These are phyloP conservation scores for Brassica cretica DNA, from an alignment of 345 rosid species.

Conservation along the genomic window DNA sequence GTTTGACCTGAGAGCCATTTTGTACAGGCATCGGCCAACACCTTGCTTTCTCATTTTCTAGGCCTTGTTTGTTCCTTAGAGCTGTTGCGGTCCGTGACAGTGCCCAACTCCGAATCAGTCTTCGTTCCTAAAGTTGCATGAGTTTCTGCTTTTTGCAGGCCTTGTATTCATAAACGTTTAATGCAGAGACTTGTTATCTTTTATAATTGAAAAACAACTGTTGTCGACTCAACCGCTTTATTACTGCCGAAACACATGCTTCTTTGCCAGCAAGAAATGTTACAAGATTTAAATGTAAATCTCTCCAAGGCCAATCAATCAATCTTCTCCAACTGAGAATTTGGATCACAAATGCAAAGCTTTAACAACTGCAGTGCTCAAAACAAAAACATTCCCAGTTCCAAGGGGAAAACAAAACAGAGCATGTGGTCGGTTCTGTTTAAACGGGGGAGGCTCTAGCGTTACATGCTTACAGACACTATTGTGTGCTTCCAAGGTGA, in stretches of 20 bases:
- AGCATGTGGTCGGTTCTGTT: not conserved
- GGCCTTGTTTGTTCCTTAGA: slow-evolving; percentile 90
- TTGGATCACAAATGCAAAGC: not conserved
- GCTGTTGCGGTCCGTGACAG: slow-evolving; percentile 84
- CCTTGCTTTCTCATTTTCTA: slow-evolving; percentile 90
- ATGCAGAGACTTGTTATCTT: not conserved
- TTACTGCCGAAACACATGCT: not conserved
- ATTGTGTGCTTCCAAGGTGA: not conserved
- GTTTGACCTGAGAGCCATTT: slow-evolving; percentile 16
- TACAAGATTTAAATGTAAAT: not conserved
- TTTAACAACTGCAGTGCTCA: not conserved
- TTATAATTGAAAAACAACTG: not conserved
- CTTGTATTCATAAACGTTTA: slow-evolving; percentile 25
- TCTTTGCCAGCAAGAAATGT: not conserved
- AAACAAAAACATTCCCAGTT: not conserved
- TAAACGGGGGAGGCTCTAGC: not conserved
- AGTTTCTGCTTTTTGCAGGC: slow-evolving; percentile 20
- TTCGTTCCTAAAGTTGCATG: slow-evolving; percentile 59
- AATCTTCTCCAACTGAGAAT: not conserved
- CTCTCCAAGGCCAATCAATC: not conserved
- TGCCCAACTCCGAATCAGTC: slow-evolving; percentile 58
- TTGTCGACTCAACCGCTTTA: slow-evolving; percentile 12
- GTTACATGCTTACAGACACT: too few species aligned
- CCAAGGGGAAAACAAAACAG: not conserved
- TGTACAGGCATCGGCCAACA: slow-evolving; percentile 90